phyloP scores from a whole-genome alignment of 768 basidiomycete species.

The Auricularia cornea region DNA sequence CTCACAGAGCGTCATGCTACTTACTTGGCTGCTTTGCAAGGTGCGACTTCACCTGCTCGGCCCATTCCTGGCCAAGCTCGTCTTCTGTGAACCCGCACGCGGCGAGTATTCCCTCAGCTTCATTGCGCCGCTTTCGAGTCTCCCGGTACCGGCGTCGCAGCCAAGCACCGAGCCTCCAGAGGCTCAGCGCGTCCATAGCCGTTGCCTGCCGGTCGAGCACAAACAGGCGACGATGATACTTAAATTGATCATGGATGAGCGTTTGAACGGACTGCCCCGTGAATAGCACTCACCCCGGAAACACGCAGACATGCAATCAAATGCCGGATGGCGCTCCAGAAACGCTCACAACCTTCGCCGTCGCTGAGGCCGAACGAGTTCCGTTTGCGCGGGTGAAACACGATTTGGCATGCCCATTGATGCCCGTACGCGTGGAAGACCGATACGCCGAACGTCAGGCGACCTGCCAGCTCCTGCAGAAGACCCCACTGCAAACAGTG shows the following conservation, averaged over 20 bases:
- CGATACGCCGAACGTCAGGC: conserved; percentile 23
- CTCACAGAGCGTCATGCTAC: neutral
- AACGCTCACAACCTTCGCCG: conserved; percentile 9
- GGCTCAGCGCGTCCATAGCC: neutral
- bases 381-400: too few species aligned
- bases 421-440: conserved; percentile 25
- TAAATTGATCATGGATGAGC: neutral
- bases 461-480: conserved; percentile 6
- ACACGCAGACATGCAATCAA: conserved; percentile 4
- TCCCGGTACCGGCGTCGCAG: neutral
- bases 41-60: neutral
- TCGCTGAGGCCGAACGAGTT: too few species aligned
- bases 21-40: neutral
- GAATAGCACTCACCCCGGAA: conserved; percentile 1
- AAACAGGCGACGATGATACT: neutral
- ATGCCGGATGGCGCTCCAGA: conserved; percentile 3
- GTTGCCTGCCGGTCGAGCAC: neutral
- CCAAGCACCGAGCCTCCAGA: neutral
- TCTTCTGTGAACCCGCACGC: neutral
- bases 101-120: neutral
- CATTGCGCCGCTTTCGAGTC: neutral
- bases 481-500: neutral
- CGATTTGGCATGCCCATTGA: too few species aligned
- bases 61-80: neutral
- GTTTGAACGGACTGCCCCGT: neutral